Conservation (phyloP, 768 basidiomycete genomes). For the Naganishia onofrii region DNA sequence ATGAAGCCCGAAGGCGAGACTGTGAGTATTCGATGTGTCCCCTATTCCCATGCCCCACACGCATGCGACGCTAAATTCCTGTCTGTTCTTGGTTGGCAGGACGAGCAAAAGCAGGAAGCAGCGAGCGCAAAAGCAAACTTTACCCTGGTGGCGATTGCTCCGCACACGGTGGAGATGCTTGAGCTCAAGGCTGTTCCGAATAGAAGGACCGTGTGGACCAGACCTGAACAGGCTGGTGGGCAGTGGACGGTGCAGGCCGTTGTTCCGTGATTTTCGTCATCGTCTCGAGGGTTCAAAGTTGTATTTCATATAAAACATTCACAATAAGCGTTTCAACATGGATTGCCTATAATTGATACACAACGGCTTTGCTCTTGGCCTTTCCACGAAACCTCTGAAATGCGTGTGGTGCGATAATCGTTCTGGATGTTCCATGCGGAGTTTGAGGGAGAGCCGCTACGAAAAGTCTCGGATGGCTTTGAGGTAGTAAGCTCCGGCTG, state of each 20-base stretch:
- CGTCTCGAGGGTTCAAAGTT: too few species aligned
- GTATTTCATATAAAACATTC: background rate
- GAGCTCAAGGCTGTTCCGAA: constrained; percentile 49
- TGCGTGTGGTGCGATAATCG: too few species aligned
- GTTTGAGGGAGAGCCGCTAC: background rate
- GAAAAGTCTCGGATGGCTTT: constrained; percentile 30
- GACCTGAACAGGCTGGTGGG: constrained; percentile 3
- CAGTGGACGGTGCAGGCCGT: constrained; percentile 24
- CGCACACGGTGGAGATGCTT: constrained; percentile 41
- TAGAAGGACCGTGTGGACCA: constrained; percentile 40
- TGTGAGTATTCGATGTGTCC: constrained; percentile 35
- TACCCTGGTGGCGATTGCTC: constrained; percentile 43
- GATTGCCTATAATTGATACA: background rate
- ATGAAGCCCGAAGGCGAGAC: constrained; percentile 38
- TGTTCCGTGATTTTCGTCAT: constrained; percentile 20
- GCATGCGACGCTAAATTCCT: background rate
- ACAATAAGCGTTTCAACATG: background rate
- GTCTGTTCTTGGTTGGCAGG: constrained; percentile 31
- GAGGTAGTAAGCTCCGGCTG: constrained; percentile 29
- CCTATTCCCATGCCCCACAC: background rate
- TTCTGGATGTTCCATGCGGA: too few species aligned
- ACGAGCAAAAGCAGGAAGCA: constrained; percentile 42
- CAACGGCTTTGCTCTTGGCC: background rate
- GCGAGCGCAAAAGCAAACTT: constrained; percentile 42
- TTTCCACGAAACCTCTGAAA: too few species aligned